These are phyloP conservation scores for Fusarium nisikadoi DNA, from an alignment of 2,329 filamentous ascomycete species.

Conservation along the genomic window DNA sequence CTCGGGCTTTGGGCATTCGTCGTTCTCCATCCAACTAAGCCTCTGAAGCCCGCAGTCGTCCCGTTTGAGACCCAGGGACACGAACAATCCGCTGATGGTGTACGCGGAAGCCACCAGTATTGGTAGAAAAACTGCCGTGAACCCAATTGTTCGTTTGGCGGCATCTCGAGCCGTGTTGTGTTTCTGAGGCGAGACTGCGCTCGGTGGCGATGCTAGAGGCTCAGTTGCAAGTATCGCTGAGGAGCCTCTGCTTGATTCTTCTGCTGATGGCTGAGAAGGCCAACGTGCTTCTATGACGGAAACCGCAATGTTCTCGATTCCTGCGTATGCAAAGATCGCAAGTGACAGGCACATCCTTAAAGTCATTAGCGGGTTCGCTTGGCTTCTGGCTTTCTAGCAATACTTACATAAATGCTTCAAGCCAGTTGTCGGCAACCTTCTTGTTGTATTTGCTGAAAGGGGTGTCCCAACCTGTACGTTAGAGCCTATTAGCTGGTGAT, in stretches of 20 bases:
- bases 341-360: background rate
- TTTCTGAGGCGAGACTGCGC: background rate
- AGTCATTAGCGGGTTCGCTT: background rate
- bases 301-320: background rate
- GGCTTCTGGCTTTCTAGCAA: rapidly evolving
- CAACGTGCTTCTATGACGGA: background rate
- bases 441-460: background rate
- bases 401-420: background rate
- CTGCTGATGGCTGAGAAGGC: background rate
- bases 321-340: background rate
- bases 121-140: background rate
- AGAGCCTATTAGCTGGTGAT: background rate
- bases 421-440: background rate
- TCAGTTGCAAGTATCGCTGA: background rate
- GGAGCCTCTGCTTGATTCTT: background rate
- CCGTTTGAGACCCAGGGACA: background rate
- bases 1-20: background rate
- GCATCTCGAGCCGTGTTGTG: background rate
- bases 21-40: background rate
- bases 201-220: background rate
- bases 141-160: background rate
- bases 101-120: background rate
- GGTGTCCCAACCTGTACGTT: background rate
- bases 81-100: background rate
- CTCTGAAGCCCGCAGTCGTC: background rate